Evolutionary conservation across 2,329 filamentous ascomycete genomes (phyloP).

Genomic region (Xenoacremonium recifei): DNA sequence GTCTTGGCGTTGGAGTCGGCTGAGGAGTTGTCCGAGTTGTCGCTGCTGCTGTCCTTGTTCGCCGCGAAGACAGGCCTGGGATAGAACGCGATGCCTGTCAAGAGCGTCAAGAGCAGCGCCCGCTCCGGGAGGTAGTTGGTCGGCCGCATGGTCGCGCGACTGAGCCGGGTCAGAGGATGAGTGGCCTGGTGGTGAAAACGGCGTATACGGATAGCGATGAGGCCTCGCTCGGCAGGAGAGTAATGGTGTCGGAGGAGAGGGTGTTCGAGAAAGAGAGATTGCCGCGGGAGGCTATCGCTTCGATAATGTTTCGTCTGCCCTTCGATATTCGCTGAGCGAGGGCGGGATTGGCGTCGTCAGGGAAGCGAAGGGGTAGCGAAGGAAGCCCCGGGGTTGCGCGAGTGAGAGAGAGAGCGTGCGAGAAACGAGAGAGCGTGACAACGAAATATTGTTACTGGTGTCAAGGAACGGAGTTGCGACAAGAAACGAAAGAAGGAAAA

Average conservation of each 20-base stretch:
- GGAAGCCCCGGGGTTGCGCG: too few relatives aligned
- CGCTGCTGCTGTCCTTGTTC: slow-evolving; percentile 17
- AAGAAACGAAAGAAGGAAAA: too few relatives aligned
- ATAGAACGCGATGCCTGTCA: slow-evolving; percentile 28
- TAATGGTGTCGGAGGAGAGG: too few relatives aligned
- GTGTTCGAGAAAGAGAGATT: background rate
- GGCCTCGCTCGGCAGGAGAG: background rate
- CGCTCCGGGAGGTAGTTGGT: slow-evolving; percentile 24
- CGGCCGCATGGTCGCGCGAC: slow-evolving; percentile 26
- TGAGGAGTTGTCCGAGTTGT: slow-evolving; percentile 4
- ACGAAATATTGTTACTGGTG: too few relatives aligned
- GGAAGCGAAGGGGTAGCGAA: too few relatives aligned
- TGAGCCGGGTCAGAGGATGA: too few relatives aligned
- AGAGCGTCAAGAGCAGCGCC: slow-evolving; percentile 25
- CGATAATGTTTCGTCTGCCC: too few relatives aligned
- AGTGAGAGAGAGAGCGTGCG: too few relatives aligned
- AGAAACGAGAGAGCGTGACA: too few relatives aligned
- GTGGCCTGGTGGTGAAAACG: background rate
- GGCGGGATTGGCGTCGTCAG: too few relatives aligned
- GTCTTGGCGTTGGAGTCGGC: slow-evolving; percentile 9
- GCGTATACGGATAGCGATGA: background rate
- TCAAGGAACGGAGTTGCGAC: too few relatives aligned
- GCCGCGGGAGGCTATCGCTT: background rate
- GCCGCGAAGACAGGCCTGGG: slow-evolving; percentile 33
- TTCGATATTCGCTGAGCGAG: too few relatives aligned